Percentiles rank a stretch among this genome's conserved stretches.
phyloP scores from a whole-genome alignment of 345 rosid genomes.

The Populus tremula region DNA sequence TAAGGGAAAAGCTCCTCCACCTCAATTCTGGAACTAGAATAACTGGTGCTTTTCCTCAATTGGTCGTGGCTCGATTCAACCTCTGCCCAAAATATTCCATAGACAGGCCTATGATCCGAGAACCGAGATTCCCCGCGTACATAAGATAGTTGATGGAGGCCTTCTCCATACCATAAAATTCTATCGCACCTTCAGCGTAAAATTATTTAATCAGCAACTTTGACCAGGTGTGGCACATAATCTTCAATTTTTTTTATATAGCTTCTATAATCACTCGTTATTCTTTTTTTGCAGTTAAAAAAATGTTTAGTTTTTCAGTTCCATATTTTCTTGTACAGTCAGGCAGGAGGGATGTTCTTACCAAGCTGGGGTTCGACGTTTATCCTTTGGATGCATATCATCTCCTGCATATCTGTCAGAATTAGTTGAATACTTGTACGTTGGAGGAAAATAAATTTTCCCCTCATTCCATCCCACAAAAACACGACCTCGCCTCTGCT shows the following conservation, averaged over 20 bases:
- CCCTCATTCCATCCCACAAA: constrained; percentile 95
- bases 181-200: constrained; percentile 74
- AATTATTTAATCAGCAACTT: constrained; percentile 20
- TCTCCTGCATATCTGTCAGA: constrained; percentile 95
- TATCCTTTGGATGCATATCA: constrained; percentile 88
- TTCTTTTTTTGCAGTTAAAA: neutral
- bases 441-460: constrained; percentile 94
- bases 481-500: constrained; percentile 80
- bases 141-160: constrained; percentile 80
- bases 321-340: neutral
- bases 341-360: constrained; percentile 30
- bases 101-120: constrained; percentile 98
- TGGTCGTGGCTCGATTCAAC: constrained; percentile 76
- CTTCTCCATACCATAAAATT: constrained; percentile 94
- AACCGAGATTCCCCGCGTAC: constrained; percentile 92
- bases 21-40: constrained; percentile 69
- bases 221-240: neutral
- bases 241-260: neutral
- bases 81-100: constrained; percentile 89
- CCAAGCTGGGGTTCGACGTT: constrained; percentile 99
- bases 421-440: constrained; percentile 94
- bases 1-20: constrained; percentile 95
- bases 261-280: neutral
- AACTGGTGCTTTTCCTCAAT: constrained; percentile 66
- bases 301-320: neutral